These are phyloP conservation scores for Sugiyamaella pinicola DNA, from an alignment of 1,139 yeast genomes.

Conservation along the genomic window DNA sequence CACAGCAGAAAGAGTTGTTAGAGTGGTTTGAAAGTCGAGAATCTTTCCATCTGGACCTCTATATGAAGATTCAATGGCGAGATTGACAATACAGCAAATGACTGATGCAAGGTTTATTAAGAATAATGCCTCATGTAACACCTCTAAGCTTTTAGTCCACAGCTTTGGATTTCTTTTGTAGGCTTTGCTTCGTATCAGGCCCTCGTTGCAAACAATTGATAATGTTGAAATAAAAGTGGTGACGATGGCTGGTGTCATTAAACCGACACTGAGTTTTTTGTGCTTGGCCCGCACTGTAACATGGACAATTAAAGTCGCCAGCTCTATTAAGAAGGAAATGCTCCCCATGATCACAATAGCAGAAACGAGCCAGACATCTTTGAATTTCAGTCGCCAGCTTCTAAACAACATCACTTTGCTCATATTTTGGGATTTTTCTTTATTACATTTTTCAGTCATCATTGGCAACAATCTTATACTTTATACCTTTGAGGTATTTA, in stretches of 20 bases:
- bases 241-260: conserved; percentile 12
- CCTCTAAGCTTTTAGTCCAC: background rate
- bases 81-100: conserved; percentile 19
- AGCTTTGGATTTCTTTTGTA: background rate
- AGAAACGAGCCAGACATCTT: conserved; percentile 4
- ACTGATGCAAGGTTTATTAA: conserved; percentile 13
- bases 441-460: too few species aligned
- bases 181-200: background rate
- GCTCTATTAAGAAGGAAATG: conserved; percentile 9
- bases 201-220: conserved; percentile 6
- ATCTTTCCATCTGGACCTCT: conserved; percentile 3
- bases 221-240: conserved; percentile 4
- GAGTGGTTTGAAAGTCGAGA: conserved; percentile 8
- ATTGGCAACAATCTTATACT: background rate
- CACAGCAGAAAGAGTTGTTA: conserved; percentile 25
- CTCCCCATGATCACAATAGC: conserved; percentile 8
- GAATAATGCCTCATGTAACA: conserved; percentile 17
- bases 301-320: conserved; percentile 17
- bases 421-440: too few species aligned
- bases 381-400: background rate
- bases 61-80: conserved; percentile 16
- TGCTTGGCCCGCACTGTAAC: conserved; percentile 3
- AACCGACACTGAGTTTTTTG: conserved; percentile 11
- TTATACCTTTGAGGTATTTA: background rate
- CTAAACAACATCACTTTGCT: background rate